A percentile compares a stretch with the other conserved stretches of the same genome.
phyloP scores from a whole-genome alignment of 192 early-diverging fungal genomes.

The Rhizoclosmatium sp. region DNA sequence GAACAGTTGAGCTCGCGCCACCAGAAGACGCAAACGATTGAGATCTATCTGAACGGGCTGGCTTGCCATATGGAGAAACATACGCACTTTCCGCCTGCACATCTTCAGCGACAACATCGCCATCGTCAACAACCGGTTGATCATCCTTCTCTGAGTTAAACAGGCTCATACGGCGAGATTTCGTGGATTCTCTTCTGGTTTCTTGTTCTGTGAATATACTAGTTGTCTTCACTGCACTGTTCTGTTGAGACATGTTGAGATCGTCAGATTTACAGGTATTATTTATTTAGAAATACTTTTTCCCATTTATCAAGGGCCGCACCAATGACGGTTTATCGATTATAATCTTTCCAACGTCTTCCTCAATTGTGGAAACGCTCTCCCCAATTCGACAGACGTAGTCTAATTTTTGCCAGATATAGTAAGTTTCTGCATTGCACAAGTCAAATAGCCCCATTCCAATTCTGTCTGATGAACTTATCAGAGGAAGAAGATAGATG shows the following conservation, averaged over 20 bases:
- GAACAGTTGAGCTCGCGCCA: background rate
- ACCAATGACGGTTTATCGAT: constrained; percentile 17
- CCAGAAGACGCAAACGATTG: background rate
- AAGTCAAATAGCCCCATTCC: constrained; percentile 1
- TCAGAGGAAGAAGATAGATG: constrained; percentile 25
- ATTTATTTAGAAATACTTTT: background rate
- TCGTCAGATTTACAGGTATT: background rate
- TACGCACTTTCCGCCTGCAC: too few species aligned
- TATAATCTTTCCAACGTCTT: constrained; percentile 14
- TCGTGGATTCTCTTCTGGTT: too few species aligned
- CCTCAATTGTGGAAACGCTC: constrained; percentile 6
- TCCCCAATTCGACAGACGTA: constrained; percentile 15
- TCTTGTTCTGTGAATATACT: too few species aligned
- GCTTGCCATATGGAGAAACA: too few species aligned
- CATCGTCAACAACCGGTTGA: too few species aligned
- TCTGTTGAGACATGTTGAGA: too few species aligned
- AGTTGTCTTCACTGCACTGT: too few species aligned
- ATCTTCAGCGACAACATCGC: too few species aligned
- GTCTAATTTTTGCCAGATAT: constrained; percentile 27
- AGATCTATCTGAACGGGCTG: too few species aligned
- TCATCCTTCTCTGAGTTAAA: too few species aligned
- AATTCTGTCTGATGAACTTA: background rate
- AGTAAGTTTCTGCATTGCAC: constrained; percentile 24
- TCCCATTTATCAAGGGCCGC: background rate
- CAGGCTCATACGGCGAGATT: too few species aligned